These are phyloP conservation scores for Globisporangium barbulae DNA, from an alignment of 352 stramenopile species.

Conservation along the genomic window DNA sequence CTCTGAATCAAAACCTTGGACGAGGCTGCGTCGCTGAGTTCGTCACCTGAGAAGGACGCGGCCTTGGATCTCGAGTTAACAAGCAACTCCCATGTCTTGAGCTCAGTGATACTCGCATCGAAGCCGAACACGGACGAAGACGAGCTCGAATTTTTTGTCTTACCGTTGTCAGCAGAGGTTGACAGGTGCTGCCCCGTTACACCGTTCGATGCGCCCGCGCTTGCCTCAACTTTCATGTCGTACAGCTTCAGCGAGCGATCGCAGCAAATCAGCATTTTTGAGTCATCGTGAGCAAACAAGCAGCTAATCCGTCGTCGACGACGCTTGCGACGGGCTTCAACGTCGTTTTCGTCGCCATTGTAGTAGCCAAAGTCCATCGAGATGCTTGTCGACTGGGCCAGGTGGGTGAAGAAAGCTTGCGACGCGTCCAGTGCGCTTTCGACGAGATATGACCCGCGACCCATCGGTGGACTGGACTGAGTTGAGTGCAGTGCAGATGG, in stretches of 20 bases:
- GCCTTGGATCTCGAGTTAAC: conserved; percentile 28
- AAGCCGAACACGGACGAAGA: conserved; percentile 66
- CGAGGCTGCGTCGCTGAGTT: conserved; percentile 8
- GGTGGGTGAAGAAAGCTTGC: conserved; percentile 63
- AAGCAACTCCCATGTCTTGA: conserved; percentile 63
- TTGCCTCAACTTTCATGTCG: conserved; percentile 34
- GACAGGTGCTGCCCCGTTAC: not conserved
- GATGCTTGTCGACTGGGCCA: conserved; percentile 51
- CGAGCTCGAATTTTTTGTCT: conserved; percentile 19
- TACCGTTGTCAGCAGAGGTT: conserved; percentile 5
- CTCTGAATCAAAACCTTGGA: conserved; percentile 8
- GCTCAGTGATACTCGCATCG: conserved; percentile 51
- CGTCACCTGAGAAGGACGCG: conserved; percentile 16
- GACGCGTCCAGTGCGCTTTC: conserved; percentile 64
- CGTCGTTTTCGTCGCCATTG: conserved; percentile 53
- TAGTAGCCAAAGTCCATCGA: conserved; percentile 58
- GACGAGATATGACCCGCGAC: conserved; percentile 27
- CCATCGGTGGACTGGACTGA: conserved; percentile 27
- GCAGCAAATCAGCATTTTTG: conserved; percentile 65
- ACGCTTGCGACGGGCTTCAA: conserved; percentile 42
- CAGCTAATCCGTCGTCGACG: conserved; percentile 57
- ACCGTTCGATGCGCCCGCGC: not conserved
- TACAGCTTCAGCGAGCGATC: conserved; percentile 66
- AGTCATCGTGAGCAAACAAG: conserved; percentile 58
- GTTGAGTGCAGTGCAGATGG: conserved; percentile 16